Percentiles rank a stretch among this genome's conserved stretches.
phyloP scores from a whole-genome alignment of 2,329 filamentous ascomycete genomes.

The Lachnellula occidentalis region DNA sequence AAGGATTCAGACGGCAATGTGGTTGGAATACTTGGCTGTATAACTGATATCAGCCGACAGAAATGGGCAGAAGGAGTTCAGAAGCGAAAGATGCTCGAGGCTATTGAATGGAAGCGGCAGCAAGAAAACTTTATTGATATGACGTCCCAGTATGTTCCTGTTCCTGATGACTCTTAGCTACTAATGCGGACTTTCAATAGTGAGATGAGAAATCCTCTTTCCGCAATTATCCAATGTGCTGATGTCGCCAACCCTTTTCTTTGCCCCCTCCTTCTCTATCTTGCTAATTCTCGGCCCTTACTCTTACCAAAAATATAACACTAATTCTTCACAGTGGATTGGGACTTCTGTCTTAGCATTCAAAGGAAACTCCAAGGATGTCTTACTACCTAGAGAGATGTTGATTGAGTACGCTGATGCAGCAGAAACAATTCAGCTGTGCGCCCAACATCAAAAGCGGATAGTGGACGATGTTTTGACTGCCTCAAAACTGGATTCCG shows the following conservation, averaged over 20 bases:
- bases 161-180: not conserved
- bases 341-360: conserved; percentile 42
- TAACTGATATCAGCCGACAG: conserved; percentile 21
- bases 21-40: conserved; percentile 15
- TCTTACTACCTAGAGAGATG: conserved; percentile 33
- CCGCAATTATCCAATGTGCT: conserved; percentile 67
- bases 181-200: not conserved
- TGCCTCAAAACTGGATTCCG: conserved; percentile 64
- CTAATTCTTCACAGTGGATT: conserved; percentile 42
- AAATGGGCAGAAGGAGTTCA: conserved; percentile 25
- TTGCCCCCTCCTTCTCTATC: too few species aligned
- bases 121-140: conserved; percentile 82
- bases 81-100: conserved; percentile 44
- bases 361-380: conserved; percentile 24
- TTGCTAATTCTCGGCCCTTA: too few species aligned
- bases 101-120: conserved; percentile 56
- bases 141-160: conserved; percentile 37
- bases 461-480: conserved; percentile 64
- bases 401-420: conserved; percentile 63
- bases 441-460: conserved; percentile 70
- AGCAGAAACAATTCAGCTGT: conserved; percentile 69
- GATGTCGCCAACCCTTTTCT: conserved; percentile 35
- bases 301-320: too few species aligned
- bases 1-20: conserved; percentile 13
- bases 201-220: conserved; percentile 69